Evolutionary conservation across 306 rosid genomes (phyloP), one percentile per base, ranked within the genome.

Genomic region (Trifolium repens): DNA sequence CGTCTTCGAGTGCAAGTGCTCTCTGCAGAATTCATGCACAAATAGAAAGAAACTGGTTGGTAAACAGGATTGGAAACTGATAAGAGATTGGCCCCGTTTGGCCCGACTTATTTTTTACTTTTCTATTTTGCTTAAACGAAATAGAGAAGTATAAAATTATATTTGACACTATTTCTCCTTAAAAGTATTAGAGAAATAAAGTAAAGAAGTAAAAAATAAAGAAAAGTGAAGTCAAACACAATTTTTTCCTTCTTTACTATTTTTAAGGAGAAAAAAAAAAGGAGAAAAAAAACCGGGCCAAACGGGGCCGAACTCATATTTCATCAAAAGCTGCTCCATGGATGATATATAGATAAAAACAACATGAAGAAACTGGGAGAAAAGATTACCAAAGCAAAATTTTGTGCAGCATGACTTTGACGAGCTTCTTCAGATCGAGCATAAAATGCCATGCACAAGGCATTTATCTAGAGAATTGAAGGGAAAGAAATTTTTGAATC

Each of bases 361-460:
- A 55, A 73, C 44, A 66, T 4, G 46, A 44, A 53, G 54, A 50
- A 79, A 55, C 22, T 0, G 15, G 24, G n/a, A 49, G 5, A 16
- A n/a, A 16, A 75, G 9, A 62, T 81, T 85, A 92, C 99, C 99
- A 90, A 52, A 60, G 98, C 92, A 85, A 96, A 88, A 77, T 84
- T 87, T 82, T 90, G 92, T 64, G 98, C 90, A 59, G 96, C 91
- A 86, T 92, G 89, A 87, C 86, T 90, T 53, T 85, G 90, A 44
- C 94, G 97, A 79, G 97, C 94, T 89, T 96, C 99, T 80, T 90
- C 96, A 50, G 98, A 90, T 69, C 96, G 89, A 73, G 98, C 98
- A 89, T 92, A 92, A 80, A 96, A 92, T 73, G 97, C 97, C 91
- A 84, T 91, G 86, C 96, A 83, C 84, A 96, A 86, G 76, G 97